Conservation (phyloP, 352 stramenopile genomes). For the Phytophthora melonis region DNA sequence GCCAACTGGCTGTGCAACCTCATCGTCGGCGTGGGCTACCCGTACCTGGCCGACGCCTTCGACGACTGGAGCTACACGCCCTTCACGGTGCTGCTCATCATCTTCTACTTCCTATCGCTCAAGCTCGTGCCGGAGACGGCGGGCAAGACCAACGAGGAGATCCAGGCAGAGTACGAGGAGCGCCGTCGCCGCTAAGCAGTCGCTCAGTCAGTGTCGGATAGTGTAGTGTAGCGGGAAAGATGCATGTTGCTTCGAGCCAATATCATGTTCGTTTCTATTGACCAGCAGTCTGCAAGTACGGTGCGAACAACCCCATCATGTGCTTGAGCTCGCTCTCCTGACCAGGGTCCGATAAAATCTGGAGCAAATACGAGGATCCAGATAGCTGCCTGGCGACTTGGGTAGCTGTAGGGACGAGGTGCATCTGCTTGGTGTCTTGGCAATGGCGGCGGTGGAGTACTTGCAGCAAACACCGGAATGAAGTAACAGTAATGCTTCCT, state of each 20-base stretch:
- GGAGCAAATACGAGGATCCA: slow-evolving; percentile 70
- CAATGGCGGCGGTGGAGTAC: slow-evolving; percentile 65
- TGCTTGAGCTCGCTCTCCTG: slow-evolving; percentile 63
- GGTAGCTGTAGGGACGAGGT: slow-evolving; percentile 47
- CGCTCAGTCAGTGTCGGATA: background rate
- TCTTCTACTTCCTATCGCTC: slow-evolving; percentile 54
- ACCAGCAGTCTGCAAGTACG: slow-evolving; percentile 33
- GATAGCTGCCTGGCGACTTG: slow-evolving; percentile 62
- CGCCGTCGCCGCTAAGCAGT: slow-evolving; percentile 23
- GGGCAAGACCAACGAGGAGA: slow-evolving; percentile 65
- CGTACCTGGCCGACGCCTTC: slow-evolving; percentile 45
- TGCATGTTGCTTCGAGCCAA: slow-evolving; percentile 32
- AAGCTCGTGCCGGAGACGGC: slow-evolving; percentile 61
- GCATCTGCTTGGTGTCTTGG: slow-evolving; percentile 43
- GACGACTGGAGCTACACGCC: slow-evolving; percentile 50
- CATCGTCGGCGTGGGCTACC: slow-evolving; percentile 52
- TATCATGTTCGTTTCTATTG: slow-evolving; percentile 36
- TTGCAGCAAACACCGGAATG: slow-evolving; percentile 70
- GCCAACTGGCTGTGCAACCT: slow-evolving; percentile 59
- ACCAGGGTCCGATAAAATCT: slow-evolving; percentile 53
- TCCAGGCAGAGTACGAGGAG: slow-evolving; percentile 55
- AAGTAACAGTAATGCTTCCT: slow-evolving; percentile 26
- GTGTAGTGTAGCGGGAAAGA: background rate
- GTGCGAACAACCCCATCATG: slow-evolving; percentile 49
- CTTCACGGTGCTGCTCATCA: slow-evolving; percentile 46